Base-by-base conservation (phyloP, 306 rosid genomes). In the Parietaria judaica region DNA sequence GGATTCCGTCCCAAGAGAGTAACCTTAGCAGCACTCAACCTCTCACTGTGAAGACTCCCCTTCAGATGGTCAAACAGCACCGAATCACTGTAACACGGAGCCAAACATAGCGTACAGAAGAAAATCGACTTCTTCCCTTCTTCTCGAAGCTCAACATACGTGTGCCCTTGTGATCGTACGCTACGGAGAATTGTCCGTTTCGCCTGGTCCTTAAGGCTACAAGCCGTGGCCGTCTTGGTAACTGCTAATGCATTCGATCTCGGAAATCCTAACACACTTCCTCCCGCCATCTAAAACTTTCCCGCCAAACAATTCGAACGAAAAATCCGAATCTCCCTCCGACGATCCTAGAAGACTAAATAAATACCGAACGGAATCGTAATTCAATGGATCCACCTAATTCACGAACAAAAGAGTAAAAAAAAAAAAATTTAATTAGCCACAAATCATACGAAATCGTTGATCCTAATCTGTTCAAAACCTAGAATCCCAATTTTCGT, bases 111-210 rank as follows among this genome's bases (percentile, higher is more conserved):
- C 49, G 85, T 78, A 51, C 98, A 91, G 79, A 83, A 91, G 78
- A 72, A 91, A 76, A 91, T 75, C 53, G 68, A 73, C 63, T 76
- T 85, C 36, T 79, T 87, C 37, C 98, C 98, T 61, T 81, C 81
- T 70, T 83, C 87, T 8, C 98, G 86, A 15, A 91, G 67, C 71
- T 91, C 98, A 12, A 91, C 81, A 17, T 85, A 91, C 1, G 87
- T 70, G 65, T 91, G 98, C 60, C 98, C 98, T 64, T 75, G 87
- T 14, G 89, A 75, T 74, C 98, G 80, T 64, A 91, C 91, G 55
- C 44, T 80, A 37, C 78, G 84, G 7, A 91, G 84, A 70, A 91
- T 85, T 54, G 69, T 83, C 56, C 83, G 82, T 7, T 86, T 87
- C 2, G 83, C 81, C 60, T 81, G 84, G 72, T 87, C 92, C 65